Percentiles rank a stretch among this genome's conserved stretches.
Evolutionary conservation across 345 rosid genomes (phyloP).

Genomic region (Gossypium australe): DNA sequence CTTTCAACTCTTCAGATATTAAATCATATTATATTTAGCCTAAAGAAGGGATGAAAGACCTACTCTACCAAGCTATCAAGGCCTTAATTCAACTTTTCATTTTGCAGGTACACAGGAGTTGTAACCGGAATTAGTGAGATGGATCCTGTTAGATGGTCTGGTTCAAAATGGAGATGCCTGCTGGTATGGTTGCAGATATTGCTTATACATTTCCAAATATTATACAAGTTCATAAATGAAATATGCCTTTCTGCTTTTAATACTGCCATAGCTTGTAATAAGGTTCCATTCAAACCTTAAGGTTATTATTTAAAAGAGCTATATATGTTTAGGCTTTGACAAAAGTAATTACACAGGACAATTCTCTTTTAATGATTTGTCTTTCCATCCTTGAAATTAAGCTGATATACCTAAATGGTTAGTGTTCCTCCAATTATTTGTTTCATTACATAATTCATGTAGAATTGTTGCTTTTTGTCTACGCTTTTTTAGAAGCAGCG

Average conservation of each 20-base stretch:
- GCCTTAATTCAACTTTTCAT: constrained; percentile 1
- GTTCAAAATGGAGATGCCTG: constrained; percentile 94
- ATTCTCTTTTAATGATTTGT: neutral
- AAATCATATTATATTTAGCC: neutral
- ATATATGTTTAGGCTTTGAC: neutral
- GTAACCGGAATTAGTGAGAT: constrained; percentile 74
- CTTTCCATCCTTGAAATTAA: neutral
- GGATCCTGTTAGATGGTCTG: constrained; percentile 71
- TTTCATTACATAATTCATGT: neutral
- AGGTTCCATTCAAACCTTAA: neutral
- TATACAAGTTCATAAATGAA: neutral
- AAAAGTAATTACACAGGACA: constrained; percentile 3
- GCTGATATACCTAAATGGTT: neutral
- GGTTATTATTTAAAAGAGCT: constrained; percentile 16
- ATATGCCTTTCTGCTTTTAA: neutral
- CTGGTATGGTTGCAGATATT: constrained; percentile 35
- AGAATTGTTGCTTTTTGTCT: neutral
- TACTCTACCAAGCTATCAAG: neutral
- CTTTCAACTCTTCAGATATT: neutral
- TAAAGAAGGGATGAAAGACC: neutral
- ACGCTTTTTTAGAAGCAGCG: neutral
- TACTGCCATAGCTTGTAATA: neutral
- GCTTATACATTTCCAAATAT: neutral
- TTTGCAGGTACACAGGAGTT: constrained; percentile 64
- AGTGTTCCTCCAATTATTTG: neutral